Conservation (phyloP, 2,329 filamentous ascomycete species). For the Colletotrichum liriopes region DNA sequence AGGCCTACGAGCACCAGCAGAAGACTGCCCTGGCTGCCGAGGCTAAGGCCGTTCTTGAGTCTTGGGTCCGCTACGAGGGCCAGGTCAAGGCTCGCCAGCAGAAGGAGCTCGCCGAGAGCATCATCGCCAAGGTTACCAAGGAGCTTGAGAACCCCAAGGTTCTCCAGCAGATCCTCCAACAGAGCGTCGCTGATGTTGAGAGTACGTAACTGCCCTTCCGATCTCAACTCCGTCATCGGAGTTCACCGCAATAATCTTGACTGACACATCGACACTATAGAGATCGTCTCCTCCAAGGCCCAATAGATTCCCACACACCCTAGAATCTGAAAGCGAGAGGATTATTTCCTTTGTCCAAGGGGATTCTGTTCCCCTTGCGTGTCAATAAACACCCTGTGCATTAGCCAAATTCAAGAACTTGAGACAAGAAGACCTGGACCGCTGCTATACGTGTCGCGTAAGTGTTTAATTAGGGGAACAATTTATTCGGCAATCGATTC, state of each 20-base stretch:
- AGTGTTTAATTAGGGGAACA: constrained; percentile 36
- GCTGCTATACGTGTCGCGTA: constrained; percentile 25
- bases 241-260: constrained; percentile 18
- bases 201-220: constrained; percentile 68
- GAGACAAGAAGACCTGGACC: constrained; percentile 28
- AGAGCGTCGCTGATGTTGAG: constrained; percentile 96
- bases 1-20: constrained; percentile 98
- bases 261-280: constrained; percentile 60
- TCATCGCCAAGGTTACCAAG: constrained; percentile 99
- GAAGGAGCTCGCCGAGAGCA: constrained; percentile 90
- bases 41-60: constrained; percentile 96
- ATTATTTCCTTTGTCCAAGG: constrained; percentile 66
- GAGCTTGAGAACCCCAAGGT: constrained; percentile 98
- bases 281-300: constrained; percentile 75
- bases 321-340: constrained; percentile 47
- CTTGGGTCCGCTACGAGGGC: constrained; percentile 98
- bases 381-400: constrained; percentile 74
- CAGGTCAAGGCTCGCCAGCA: constrained; percentile 99
- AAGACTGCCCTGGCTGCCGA: constrained; percentile 91
- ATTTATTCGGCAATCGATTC: constrained; percentile 12
- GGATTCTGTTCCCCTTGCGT: constrained; percentile 54
- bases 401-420: constrained; percentile 67
- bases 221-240: background rate
- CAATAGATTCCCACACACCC: constrained; percentile 66
- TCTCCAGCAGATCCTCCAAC: constrained; percentile 97